Base-by-base conservation (phyloP, 2,329 filamentous ascomycete genomes). In the Scedosporium apiospermum region DNA sequence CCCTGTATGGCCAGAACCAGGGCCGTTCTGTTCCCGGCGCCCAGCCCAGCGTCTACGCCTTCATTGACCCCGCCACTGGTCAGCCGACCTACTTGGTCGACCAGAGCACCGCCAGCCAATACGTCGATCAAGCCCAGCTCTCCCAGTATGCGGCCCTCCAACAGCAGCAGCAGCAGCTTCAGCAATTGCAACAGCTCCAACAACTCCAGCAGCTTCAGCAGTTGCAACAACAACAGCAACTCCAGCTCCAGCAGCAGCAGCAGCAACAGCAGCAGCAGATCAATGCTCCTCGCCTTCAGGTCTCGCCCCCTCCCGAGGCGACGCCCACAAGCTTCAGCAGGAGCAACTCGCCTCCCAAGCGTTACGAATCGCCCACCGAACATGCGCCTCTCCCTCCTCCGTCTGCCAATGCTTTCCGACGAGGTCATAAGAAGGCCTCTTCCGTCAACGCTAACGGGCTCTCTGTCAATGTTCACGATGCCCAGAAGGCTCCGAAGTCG, bases 351-450 rank as follows among this genome's bases (percentile, higher is more conserved):
- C 84, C 87, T 38, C 84, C 85, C 16, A 86, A 85, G 73, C 84
- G 87, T 70, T 83, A 83, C 58, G 83, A 88, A 12, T 88, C 90
- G 18, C 89, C 89, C 4, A 83, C 84, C 14, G 86, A 90, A 68
- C 78, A 81, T 14, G 75, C 77, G 2, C 91, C 92, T 49, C 84
- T 96, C 61, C 92, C 92, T 61, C 91, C 91, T 30, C 91, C 91
- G 64, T 96, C 92, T 62, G 90, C 90, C 67, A 95, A 93, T 70
- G 91, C 92, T 55, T 96, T 96, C 82, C 93, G 93, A 65, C 91
- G 92, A 64, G 90, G 91, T 63, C 93, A 98, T 77, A 95, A 96
- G 82, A 97, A 97, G 83, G 85, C 87, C 23, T 96, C 93, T 4
- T 81, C 93, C 30, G 82, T 82, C 60, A 83, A 83, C 65, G 85